Evolutionary conservation across 2,329 filamentous ascomycete species (phyloP), one percentile per base, ranked within the genome.

Genomic region (Ophiostoma triangulosporum): DNA sequence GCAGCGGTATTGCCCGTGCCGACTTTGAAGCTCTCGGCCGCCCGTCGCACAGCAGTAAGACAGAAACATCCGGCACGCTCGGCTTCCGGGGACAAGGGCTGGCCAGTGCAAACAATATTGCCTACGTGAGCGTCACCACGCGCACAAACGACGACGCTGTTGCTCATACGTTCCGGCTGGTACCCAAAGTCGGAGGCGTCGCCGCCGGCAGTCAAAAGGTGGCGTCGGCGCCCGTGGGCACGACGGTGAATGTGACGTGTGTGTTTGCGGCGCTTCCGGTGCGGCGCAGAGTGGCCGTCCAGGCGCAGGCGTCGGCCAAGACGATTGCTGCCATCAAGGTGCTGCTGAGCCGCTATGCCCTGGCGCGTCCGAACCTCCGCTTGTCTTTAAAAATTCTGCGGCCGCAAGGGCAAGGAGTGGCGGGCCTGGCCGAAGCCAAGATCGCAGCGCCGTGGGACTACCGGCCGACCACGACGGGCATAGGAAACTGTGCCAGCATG

Each of bases 81-180:
- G 86, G 86, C 2, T 91, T 90, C 62, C 77, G 86, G 33, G 86
- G 86, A 20, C 79, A 88, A 62, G 85, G 85, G 15, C 68, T 91
- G 56, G 83, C 84, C 36, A 81, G 79, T 64, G 73, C 75, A 55
- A 82, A 78, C 56, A 72, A 76, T 40, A 63, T 87, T 54, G 80
- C 78, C 35, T 70, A 73, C 3, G 67, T 89, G 43, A 69, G 67
- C 7, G 68, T 89, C 50, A 84, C 73, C 14, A 89, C 86, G 3
- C 77, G 78, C 57, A 78, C 79, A 3, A 69, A 76, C 31, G 72
- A 73, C 2, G 83, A 88, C 57, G 64, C 73, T 1, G 72, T 84
- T 6, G 85, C 80, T 1, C 69, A 70, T 3, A 62, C 64, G 7
- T 64, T 81, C n/a, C 65, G 66, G 6, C 59, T 84, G 8, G 62